Evolutionary conservation across 768 basidiomycete genomes (phyloP).

Genomic region (Botryobasidium botryosum): DNA sequence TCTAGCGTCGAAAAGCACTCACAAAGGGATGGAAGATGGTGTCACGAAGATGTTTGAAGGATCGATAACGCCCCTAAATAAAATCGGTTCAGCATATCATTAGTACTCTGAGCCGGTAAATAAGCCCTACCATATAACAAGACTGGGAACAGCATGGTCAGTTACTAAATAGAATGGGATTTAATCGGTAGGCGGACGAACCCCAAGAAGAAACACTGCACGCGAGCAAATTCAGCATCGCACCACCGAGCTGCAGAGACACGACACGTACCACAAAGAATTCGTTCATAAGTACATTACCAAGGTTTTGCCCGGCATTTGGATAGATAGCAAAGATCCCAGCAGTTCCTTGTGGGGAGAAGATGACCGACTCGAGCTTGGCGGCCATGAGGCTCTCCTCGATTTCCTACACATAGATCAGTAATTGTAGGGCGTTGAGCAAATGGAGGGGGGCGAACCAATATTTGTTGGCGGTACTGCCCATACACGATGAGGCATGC

Average conservation of each 20-base stretch:
- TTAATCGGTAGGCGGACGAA: not conserved
- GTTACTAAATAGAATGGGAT: not conserved
- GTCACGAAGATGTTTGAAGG: constrained; percentile 2
- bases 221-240: not conserved
- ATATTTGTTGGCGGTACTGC: constrained; percentile 2
- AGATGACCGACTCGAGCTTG: not conserved
- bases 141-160: not conserved
- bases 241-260: not conserved
- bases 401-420: not conserved
- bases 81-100: no score
- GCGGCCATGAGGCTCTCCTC: not conserved
- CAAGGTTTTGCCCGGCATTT: not conserved
- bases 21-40: not conserved
- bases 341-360: constrained; percentile 3
- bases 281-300: constrained; percentile 3
- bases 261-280: constrained; percentile 1
- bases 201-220: not conserved
- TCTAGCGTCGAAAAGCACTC: no score
- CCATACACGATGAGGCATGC: constrained; percentile 5
- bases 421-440: not conserved
- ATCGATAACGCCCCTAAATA: constrained; percentile 1
- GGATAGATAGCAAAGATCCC: constrained; percentile 5
- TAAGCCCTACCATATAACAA: not conserved
- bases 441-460: not conserved
- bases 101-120: constrained; percentile 1